Percentiles rank a stretch among this genome's conserved stretches.
phyloP scores from a whole-genome alignment of 2,329 filamentous ascomycete species.

The Epichloe brachyelytri region DNA sequence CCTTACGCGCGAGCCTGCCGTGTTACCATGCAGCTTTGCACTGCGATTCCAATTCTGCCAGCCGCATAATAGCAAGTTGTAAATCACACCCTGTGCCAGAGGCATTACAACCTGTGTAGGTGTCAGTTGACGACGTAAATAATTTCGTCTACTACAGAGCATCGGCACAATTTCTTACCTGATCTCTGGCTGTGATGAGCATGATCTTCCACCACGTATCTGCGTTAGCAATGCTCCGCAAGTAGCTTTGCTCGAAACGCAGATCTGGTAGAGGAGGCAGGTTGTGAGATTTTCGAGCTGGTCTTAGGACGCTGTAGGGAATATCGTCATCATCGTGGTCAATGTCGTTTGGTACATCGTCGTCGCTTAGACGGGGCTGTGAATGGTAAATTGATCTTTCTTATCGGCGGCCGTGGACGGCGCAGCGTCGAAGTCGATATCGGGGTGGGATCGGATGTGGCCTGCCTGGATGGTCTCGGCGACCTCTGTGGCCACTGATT shows the following conservation, averaged over 20 bases:
- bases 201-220: slow-evolving; percentile 67
- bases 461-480: slow-evolving; percentile 72
- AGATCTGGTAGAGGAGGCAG: slow-evolving; percentile 69
- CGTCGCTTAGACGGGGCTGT: slow-evolving; percentile 9
- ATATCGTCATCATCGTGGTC: slow-evolving; percentile 52
- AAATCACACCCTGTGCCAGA: slow-evolving; percentile 75
- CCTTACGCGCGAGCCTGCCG: slow-evolving; percentile 62
- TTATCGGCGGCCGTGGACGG: slow-evolving; percentile 62
- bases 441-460: slow-evolving; percentile 62
- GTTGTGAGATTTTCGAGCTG: slow-evolving; percentile 31
- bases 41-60: slow-evolving; percentile 85
- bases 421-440: slow-evolving; percentile 62
- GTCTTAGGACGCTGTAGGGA: slow-evolving; percentile 50
- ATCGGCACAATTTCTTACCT: slow-evolving; percentile 39
- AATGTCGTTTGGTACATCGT: slow-evolving; percentile 23
- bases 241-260: slow-evolving; percentile 95
- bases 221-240: slow-evolving; percentile 72
- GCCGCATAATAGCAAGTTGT: slow-evolving; percentile 71
- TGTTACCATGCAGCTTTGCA: slow-evolving; percentile 63
- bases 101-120: slow-evolving; percentile 62
- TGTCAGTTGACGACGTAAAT: background rate
- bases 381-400: slow-evolving; percentile 24
- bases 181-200: slow-evolving; percentile 79
- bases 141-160: background rate
- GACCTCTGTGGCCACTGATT: slow-evolving; percentile 50